Base-by-base conservation (phyloP, 176 grass and related monocot genomes). In the Secale cereale region DNA sequence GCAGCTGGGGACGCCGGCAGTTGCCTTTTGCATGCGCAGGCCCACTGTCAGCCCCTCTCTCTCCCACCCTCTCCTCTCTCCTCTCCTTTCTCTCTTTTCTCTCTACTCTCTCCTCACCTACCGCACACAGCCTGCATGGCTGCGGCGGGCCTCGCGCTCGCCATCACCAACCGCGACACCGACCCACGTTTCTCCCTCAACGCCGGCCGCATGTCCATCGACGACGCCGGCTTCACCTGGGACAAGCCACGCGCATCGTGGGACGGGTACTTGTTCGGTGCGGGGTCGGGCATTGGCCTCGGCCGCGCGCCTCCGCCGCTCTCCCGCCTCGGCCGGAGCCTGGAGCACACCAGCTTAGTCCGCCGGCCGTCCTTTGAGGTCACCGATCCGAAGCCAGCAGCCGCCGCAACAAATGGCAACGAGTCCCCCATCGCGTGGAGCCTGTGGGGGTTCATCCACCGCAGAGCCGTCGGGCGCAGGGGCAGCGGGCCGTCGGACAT, bases 241-340 rank as follows among this genome's bases (percentile, higher is more conserved):
- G 97, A 99, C 82, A 94, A 94, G 82, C 97, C 97, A 0, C 92
- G 97, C 48, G 97, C 97, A 33, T 99, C 97, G 19, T 99, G 97
- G 97, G 97, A 99, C 65, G 97, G 97, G 19, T 99, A 95, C 72
- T 29, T 99, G 39, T 92, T 97, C 9, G 97, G 97, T 3, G 91
- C 82, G 4, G 83, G 90, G 25, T 63, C 37, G 8, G 77, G 89
- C 81, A 81, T 87, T 77, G 85, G 81, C 31, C 31, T 81, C 52
- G 89, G 89, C 4, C 89, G 93, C 22, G 87, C 86, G 3, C 92
- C 88, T 16, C 85, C 91, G 16, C 91, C 91, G 22, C 73, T 92
- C 13, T 90, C 97, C 20, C 94, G 97, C 4, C 97, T 95, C 30
- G 87, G 97, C 59, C 84, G 83, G 54, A 99, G 97, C 81, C 84